Evolutionary conservation across 2,329 filamentous ascomycete species (phyloP), one percentile per base, ranked within the genome.

Genomic region (Fusarium annulatum): DNA sequence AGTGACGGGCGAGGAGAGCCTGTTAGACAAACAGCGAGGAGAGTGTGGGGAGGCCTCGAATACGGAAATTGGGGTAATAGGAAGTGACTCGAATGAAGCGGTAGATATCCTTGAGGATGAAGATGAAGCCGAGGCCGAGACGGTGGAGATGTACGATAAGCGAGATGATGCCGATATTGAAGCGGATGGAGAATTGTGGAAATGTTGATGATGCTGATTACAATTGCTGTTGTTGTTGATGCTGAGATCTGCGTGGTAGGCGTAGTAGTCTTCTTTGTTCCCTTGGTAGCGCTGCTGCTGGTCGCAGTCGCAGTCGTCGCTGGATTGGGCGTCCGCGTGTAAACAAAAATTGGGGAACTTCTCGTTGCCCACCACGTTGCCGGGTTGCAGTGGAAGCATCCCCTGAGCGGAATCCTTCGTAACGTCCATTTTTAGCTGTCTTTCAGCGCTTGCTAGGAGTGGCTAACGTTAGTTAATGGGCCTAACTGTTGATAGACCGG

Each of bases 291-390:
- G 49, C 61, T 61, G 52, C 36, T 43, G 68, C 57, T 64, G 53
- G 52, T 51, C 42, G 56, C 53, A 46, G 60, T 49, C 53, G 58
- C 67, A 62, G 58, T 69, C 60, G 71, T 68, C 36, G 49, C 66
- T 58, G 45, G 52, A 61, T 62, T 67, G 71, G 67, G 53, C 62
- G 18, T 46, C 39, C 16, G 53, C 42, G 59, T 81, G 82, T 85
- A 85, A 85, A 85, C 84, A 85, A 82, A 83, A 81, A 78, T 81
- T 80, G 75, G 82, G 81, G 80, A 83, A 83, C 77, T 79, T 78
- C 76, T 83, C 79, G 66, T 76, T 79, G 72, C 72, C 68, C 64
- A 76, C 76, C 67, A 72, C 74, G 82, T 84, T 84, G 82, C 82
- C 75, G 79, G 81, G 83, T 77, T 79, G 79, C 75, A 72, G 76